Conservation (phyloP, 495 filamentous ascomycete species). For the Pyrenula massariospora region DNA sequence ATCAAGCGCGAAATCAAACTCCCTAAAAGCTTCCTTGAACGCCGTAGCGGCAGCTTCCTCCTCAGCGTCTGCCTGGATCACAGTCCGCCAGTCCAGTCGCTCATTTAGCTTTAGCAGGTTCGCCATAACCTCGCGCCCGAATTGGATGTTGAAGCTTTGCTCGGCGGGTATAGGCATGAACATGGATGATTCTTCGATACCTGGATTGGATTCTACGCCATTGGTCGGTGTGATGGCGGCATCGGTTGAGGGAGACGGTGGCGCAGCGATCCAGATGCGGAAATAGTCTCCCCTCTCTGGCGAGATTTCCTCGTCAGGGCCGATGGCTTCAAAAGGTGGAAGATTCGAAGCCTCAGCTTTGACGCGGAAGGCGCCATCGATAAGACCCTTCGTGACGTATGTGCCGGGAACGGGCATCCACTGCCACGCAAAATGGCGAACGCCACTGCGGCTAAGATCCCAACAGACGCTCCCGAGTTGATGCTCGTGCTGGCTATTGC, state of each 20-base stretch:
- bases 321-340: conserved; percentile 32
- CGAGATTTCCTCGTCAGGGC: conserved; percentile 21
- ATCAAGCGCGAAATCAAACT: conserved; percentile 82
- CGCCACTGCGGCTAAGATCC: conserved; percentile 67
- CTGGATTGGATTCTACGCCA: conserved; percentile 4
- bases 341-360: conserved; percentile 68
- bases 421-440: conserved; percentile 91
- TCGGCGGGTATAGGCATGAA: conserved; percentile 37
- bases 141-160: conserved; percentile 51
- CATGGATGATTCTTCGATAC: conserved; percentile 29
- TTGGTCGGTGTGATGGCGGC: not conserved
- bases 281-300: conserved; percentile 63
- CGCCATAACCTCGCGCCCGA: conserved; percentile 70
- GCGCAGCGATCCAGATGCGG: conserved; percentile 67
- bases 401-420: conserved; percentile 66
- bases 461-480: conserved; percentile 72
- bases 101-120: conserved; percentile 70
- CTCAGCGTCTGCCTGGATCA: conserved; percentile 61
- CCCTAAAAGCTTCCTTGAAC: conserved; percentile 76
- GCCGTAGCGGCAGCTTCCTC: conserved; percentile 67
- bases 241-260: conserved; percentile 2
- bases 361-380: conserved; percentile 74
- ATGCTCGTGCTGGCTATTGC: conserved; percentile 20
- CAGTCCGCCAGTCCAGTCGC: conserved; percentile 70
- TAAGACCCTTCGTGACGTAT: conserved; percentile 52